phyloP scores from a whole-genome alignment of 192 early-diverging fungal species.

The Phycomyces nitens region DNA sequence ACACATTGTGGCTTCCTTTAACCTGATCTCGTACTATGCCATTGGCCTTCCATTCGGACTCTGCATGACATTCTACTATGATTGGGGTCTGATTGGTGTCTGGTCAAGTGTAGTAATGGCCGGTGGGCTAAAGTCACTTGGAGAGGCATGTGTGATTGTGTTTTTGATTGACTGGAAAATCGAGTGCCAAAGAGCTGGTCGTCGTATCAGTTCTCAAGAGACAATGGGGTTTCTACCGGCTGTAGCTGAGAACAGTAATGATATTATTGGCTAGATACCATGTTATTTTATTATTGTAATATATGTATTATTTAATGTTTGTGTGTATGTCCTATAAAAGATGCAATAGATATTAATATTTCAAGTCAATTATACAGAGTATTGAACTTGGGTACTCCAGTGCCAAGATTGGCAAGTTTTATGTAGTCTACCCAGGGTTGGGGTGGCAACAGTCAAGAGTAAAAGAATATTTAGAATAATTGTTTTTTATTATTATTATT shows the following conservation, averaged over 20 bases:
- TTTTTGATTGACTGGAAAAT: slow-evolving; percentile 16
- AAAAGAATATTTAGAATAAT: too few relatives aligned
- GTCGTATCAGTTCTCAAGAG: slow-evolving; percentile 15
- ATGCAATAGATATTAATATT: too few relatives aligned
- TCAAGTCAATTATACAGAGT: too few relatives aligned
- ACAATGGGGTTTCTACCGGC: not conserved
- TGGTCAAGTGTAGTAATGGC: slow-evolving; percentile 27
- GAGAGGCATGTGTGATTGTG: slow-evolving; percentile 13
- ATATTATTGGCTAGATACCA: not conserved
- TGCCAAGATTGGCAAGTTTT: too few relatives aligned
- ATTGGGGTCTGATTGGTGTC: slow-evolving; percentile 22
- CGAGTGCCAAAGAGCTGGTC: slow-evolving; percentile 8
- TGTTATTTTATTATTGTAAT: too few relatives aligned
- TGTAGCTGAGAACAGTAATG: slow-evolving; percentile 20
- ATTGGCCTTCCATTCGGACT: slow-evolving; percentile 28
- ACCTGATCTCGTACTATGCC: slow-evolving; percentile 20
- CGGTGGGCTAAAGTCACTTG: slow-evolving; percentile 15
- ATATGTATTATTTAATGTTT: too few relatives aligned
- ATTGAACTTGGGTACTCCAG: too few relatives aligned
- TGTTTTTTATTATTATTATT: too few relatives aligned
- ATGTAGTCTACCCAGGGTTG: too few relatives aligned
- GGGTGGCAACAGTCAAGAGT: too few relatives aligned
- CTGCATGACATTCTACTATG: slow-evolving; percentile 14
- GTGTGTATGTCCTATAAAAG: too few relatives aligned
- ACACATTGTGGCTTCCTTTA: slow-evolving; percentile 21